Evolutionary conservation across 2,329 filamentous ascomycete species (phyloP).

Genomic region (Colletotrichum incanum): DNA sequence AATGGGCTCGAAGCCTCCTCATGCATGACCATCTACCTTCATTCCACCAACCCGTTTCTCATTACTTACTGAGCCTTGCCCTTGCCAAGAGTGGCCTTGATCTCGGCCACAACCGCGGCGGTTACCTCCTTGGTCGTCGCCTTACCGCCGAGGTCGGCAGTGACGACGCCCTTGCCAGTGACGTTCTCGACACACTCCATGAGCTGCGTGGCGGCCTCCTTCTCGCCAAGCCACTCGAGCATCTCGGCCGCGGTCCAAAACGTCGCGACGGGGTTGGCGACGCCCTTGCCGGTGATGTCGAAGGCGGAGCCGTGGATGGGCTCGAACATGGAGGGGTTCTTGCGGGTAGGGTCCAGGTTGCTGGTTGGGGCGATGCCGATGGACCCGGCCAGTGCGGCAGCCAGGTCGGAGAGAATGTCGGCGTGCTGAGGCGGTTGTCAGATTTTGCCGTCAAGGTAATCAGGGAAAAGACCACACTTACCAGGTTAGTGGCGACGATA

Average conservation of each 20-base stretch:
- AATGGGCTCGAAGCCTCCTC: conserved; percentile 5
- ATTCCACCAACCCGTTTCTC: neutral
- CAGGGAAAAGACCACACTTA: conserved; percentile 20
- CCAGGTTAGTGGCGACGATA: conserved; percentile 75
- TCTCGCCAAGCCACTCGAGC: conserved; percentile 68
- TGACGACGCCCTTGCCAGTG: conserved; percentile 63
- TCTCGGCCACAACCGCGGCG: conserved; percentile 37
- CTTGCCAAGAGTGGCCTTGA: conserved; percentile 12
- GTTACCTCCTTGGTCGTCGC: conserved; percentile 45
- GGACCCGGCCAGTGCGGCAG: conserved; percentile 76
- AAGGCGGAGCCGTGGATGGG: conserved; percentile 70
- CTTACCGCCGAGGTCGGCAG: conserved; percentile 65
- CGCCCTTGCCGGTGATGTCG: conserved; percentile 68
- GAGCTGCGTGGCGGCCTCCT: conserved; percentile 61
- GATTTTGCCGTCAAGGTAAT: neutral
- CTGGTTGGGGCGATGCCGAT: conserved; percentile 79
- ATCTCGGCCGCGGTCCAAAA: conserved; percentile 71
- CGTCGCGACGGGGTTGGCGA: conserved; percentile 68
- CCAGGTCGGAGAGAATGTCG: conserved; percentile 78
- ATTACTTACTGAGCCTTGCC: neutral
- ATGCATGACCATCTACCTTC: conserved; percentile 6
- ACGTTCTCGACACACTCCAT: conserved; percentile 66
- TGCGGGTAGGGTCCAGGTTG: conserved; percentile 73
- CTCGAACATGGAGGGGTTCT: conserved; percentile 70
- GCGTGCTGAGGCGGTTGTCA: conserved; percentile 53